Conservation (phyloP, 1,284 basidiomycete species). For the Ganoderma lingzhi region DNA sequence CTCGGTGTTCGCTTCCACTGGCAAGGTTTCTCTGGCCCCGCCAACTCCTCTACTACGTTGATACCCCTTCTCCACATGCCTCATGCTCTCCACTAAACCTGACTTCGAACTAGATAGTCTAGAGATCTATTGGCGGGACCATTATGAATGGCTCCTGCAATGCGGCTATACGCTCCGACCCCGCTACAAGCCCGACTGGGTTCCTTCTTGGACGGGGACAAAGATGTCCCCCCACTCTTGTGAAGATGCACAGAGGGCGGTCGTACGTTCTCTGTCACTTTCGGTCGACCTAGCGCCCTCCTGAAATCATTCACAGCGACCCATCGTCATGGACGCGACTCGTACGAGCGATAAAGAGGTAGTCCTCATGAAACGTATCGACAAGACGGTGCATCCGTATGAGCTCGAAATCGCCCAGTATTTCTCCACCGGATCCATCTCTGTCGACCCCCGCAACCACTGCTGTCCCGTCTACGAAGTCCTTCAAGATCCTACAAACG, state of each 20-base stretch:
- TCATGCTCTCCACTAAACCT: not conserved
- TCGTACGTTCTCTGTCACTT: not conserved
- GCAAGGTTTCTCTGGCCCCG: not conserved
- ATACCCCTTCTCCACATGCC: not conserved
- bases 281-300: conserved; percentile 32
- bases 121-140: conserved; percentile 2
- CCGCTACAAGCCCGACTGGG: conserved; percentile 30
- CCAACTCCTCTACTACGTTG: not conserved
- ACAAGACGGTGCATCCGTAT: not conserved
- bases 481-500: conserved; percentile 29
- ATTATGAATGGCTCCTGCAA: conserved; percentile 8
- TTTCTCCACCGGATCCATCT: conserved; percentile 18
- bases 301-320: conserved; percentile 29
- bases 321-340: conserved; percentile 31
- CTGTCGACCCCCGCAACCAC: conserved; percentile 38
- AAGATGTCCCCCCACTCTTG: not conserved
- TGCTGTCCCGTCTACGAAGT: conserved; percentile 38
- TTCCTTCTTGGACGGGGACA: conserved; percentile 25
- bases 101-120: not conserved
- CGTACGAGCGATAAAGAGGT: conserved; percentile 18
- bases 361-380: conserved; percentile 21
- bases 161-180: conserved; percentile 30
- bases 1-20: not conserved
- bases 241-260: conserved; percentile 21
- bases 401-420: conserved; percentile 31